Conservation (phyloP, 495 filamentous ascomycete species). For the Geoglossum glabrum region DNA sequence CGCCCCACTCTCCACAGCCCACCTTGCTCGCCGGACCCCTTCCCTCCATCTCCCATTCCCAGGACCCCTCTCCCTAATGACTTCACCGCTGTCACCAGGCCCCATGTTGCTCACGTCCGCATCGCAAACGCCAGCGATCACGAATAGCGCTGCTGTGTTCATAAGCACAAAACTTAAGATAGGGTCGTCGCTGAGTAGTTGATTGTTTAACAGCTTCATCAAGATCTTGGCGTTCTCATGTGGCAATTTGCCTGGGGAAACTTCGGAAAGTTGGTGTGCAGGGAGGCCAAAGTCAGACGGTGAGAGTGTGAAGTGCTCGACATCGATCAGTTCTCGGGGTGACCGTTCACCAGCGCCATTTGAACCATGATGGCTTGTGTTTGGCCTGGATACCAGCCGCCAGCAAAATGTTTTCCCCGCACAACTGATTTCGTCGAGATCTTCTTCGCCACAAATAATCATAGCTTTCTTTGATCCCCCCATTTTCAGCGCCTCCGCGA, state of each 20-base stretch:
- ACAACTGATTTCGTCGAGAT: slow-evolving; percentile 86
- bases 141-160: slow-evolving; percentile 78
- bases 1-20: slow-evolving; percentile 6
- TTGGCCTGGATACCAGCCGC: slow-evolving; percentile 40
- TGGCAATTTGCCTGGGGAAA: slow-evolving; percentile 69
- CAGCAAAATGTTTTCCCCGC: slow-evolving; percentile 77
- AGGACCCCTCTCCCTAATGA: slow-evolving; percentile 60
- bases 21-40: slow-evolving; percentile 52
- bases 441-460: slow-evolving; percentile 83
- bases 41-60: slow-evolving; percentile 83
- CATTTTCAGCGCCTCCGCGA: slow-evolving; percentile 63
- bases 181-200: slow-evolving; percentile 52
- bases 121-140: slow-evolving; percentile 70
- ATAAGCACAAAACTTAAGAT: slow-evolving; percentile 86
- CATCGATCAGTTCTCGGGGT: slow-evolving; percentile 28
- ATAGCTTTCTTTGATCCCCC: slow-evolving; percentile 65
- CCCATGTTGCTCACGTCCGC: slow-evolving; percentile 58
- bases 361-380: slow-evolving; percentile 21
- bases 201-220: slow-evolving; percentile 49
- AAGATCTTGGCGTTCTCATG: slow-evolving; percentile 74
- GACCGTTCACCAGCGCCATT: slow-evolving; percentile 19
- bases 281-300: slow-evolving; percentile 73
- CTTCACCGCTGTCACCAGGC: slow-evolving; percentile 47
- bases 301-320: slow-evolving; percentile 54
- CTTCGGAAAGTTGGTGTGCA: slow-evolving; percentile 48